Conservation (phyloP, 2,329 filamentous ascomycete species). For the Nemania abortiva region DNA sequence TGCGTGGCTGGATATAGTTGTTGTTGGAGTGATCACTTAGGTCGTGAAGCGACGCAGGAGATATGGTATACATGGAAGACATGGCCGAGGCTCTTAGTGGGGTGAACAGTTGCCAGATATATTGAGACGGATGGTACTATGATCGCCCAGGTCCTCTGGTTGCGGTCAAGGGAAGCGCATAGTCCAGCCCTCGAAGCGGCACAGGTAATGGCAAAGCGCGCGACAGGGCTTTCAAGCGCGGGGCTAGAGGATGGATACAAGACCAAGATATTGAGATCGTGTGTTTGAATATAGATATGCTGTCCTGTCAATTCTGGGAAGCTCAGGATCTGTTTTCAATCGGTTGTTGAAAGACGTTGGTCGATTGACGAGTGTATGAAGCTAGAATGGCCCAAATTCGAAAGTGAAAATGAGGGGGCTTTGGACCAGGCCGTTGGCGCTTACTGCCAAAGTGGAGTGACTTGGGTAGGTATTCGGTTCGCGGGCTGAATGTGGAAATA, state of each 20-base stretch:
- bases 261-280: slow-evolving; percentile 9
- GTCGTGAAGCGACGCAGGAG: slow-evolving; percentile 57
- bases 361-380: slow-evolving; percentile 34
- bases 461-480: slow-evolving; percentile 31
- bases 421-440: slow-evolving; percentile 45
- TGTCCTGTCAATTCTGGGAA: slow-evolving; percentile 33
- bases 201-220: slow-evolving; percentile 33
- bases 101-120: slow-evolving; percentile 50
- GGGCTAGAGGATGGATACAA: slow-evolving; percentile 5
- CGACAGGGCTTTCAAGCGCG: slow-evolving; percentile 23
- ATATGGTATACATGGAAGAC: slow-evolving; percentile 59
- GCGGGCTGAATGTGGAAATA: slow-evolving; percentile 50
- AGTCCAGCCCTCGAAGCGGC: slow-evolving; percentile 41
- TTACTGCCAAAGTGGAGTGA: slow-evolving; percentile 48
- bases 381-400: slow-evolving; percentile 38
- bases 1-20: slow-evolving; percentile 49
- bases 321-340: slow-evolving; percentile 36
- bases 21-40: slow-evolving; percentile 49
- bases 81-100: slow-evolving; percentile 52
- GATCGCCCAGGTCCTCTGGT: slow-evolving; percentile 42
- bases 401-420: slow-evolving; percentile 38
- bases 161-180: slow-evolving; percentile 46
- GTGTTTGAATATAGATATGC: slow-evolving; percentile 2
- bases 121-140: slow-evolving; percentile 43
- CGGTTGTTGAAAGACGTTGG: slow-evolving; percentile 33